Conservation (phyloP, 495 filamentous ascomycete species). For the Talaromyces stipitatus region DNA sequence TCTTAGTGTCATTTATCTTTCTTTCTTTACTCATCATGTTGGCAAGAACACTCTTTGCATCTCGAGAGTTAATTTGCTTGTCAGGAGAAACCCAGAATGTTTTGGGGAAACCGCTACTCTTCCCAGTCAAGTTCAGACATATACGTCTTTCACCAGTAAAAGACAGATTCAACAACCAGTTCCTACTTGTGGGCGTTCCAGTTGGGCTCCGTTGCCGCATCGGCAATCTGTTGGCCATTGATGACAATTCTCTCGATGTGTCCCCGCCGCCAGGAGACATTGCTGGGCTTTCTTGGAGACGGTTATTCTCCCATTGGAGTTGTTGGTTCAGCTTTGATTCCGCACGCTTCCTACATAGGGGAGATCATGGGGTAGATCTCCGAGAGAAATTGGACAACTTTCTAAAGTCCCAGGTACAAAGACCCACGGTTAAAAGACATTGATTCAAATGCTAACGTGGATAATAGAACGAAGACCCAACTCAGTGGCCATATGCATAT, state of each 20-base stretch:
- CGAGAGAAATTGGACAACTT: slow-evolving; percentile 12
- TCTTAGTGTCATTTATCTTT: background rate
- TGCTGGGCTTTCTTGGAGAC: background rate
- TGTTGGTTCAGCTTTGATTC: slow-evolving; percentile 16
- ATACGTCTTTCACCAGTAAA: slow-evolving; percentile 9
- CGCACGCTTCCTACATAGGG: slow-evolving; percentile 10
- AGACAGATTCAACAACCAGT: slow-evolving; percentile 11
- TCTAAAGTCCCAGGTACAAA: slow-evolving; percentile 10
- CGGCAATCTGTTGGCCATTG: slow-evolving; percentile 11
- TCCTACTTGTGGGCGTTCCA: slow-evolving; percentile 14
- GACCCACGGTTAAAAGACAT: background rate
- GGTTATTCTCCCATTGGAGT: background rate
- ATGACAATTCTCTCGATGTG: slow-evolving; percentile 1
- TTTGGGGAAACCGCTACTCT: slow-evolving; percentile 12
- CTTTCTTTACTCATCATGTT: background rate
- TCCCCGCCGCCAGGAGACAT: background rate
- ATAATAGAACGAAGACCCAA: slow-evolving; percentile 9
- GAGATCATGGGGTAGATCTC: slow-evolving; percentile 9
- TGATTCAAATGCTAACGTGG: background rate
- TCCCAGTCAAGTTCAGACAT: slow-evolving; percentile 10
- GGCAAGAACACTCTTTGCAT: background rate
- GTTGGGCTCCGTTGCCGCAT: slow-evolving; percentile 13
- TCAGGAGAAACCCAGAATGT: background rate
- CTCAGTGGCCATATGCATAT: slow-evolving; percentile 50
- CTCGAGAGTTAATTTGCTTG: background rate